Percentiles rank a stretch among this genome's conserved stretches.
These are phyloP conservation scores for Penicillium pulvis DNA, from an alignment of 495 filamentous ascomycete species.

Conservation along the genomic window DNA sequence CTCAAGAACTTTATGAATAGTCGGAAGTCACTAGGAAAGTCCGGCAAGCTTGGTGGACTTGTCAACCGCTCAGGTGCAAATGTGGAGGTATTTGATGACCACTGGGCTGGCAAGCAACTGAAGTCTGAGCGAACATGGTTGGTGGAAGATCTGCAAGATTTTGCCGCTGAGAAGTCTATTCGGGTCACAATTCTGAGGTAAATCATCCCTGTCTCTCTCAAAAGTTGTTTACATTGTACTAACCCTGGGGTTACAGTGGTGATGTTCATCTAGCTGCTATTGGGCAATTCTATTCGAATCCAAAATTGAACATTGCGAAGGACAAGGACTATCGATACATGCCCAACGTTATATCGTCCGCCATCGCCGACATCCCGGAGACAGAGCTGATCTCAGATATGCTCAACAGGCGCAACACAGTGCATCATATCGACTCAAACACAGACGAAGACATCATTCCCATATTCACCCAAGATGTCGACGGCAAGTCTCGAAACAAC, in stretches of 20 bases:
- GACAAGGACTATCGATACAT: slow-evolving; percentile 94
- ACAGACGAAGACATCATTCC: slow-evolving; percentile 97
- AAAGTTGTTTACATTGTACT: slow-evolving; percentile 8
- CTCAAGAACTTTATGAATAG: slow-evolving; percentile 77
- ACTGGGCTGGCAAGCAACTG: slow-evolving; percentile 95
- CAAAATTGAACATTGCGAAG: slow-evolving; percentile 72
- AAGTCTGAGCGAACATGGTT: slow-evolving; percentile 85
- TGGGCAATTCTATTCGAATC: slow-evolving; percentile 92
- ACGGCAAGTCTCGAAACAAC: slow-evolving; percentile 87
- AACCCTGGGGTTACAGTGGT: slow-evolving; percentile 52
- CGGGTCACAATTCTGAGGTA: slow-evolving; percentile 86
- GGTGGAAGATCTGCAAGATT: slow-evolving; percentile 84
- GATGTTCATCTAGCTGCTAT: slow-evolving; percentile 94
- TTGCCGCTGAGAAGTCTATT: slow-evolving; percentile 87
- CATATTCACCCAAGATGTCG: slow-evolving; percentile 84
- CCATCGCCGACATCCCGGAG: slow-evolving; percentile 88
- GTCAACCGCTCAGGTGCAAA: slow-evolving; percentile 90
- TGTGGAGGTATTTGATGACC: slow-evolving; percentile 93
- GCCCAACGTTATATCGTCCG: slow-evolving; percentile 85
- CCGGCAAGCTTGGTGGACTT: slow-evolving; percentile 77
- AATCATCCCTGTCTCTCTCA: slow-evolving; percentile 8
- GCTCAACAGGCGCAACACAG: slow-evolving; percentile 89
- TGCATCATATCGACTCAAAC: slow-evolving; percentile 73
- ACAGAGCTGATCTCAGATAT: slow-evolving; percentile 87
- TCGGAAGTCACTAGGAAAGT: slow-evolving; percentile 80